Conservation (phyloP, 2,329 filamentous ascomycete species). For the Ascochyta viciae-villosae region DNA sequence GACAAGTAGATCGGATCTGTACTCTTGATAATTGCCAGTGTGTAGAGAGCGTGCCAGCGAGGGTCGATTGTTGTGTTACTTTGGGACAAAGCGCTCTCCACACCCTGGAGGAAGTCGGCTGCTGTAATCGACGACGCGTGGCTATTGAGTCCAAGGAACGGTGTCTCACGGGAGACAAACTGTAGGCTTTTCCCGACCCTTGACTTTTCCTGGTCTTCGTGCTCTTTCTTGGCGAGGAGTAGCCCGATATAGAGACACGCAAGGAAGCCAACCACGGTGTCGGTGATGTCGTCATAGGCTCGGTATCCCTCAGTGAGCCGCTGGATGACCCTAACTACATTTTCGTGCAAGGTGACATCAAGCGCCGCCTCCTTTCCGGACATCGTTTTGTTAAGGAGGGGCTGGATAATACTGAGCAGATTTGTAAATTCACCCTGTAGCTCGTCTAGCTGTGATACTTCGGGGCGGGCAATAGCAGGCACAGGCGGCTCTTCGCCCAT, state of each 20-base stretch:
- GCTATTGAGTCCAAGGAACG: conserved; percentile 39
- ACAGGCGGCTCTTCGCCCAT: conserved; percentile 72
- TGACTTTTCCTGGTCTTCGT: conserved; percentile 22
- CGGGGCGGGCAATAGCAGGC: conserved; percentile 75
- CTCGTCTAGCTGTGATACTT: conserved; percentile 69
- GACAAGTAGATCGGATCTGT: conserved; percentile 29
- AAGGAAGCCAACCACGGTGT: conserved; percentile 79
- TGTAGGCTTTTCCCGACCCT: conserved; percentile 27
- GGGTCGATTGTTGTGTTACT: conserved; percentile 37
- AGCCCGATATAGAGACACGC: conserved; percentile 80
- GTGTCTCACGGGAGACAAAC: conserved; percentile 39
- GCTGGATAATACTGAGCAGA: conserved; percentile 59
- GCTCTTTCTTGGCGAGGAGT: conserved; percentile 56
- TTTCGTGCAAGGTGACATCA: conserved; percentile 55
- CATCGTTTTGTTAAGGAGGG: conserved; percentile 34
- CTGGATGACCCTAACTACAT: conserved; percentile 72
- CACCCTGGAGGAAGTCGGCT: conserved; percentile 23
- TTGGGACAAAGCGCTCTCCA: conserved; percentile 29
- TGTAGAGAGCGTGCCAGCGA: conserved; percentile 47
- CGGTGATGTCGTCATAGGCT: conserved; percentile 84
- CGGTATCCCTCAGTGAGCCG: conserved; percentile 74
- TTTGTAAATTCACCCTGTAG: conserved; percentile 86
- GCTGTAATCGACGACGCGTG: conserved; percentile 21
- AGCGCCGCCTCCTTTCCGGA: conserved; percentile 32
- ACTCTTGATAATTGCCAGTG: conserved; percentile 33